Base-by-base conservation (phyloP, 768 basidiomycete species). In the Leccinum sublutescens region DNA sequence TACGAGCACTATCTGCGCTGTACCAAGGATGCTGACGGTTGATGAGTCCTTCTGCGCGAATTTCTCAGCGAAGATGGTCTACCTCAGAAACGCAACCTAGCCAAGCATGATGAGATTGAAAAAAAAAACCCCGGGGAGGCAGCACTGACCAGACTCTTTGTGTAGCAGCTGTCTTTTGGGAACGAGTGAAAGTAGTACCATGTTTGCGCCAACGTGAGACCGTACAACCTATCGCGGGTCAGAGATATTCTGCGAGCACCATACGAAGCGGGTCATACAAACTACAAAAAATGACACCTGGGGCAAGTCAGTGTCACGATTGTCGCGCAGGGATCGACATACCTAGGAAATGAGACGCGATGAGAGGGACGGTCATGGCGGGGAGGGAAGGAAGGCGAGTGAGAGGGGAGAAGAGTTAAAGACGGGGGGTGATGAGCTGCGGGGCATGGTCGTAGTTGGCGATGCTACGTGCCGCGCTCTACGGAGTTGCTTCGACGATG, bases 141-240 rank as follows among this genome's bases (percentile, higher is more conserved):
- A n/a, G 17, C 1, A 61, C 74, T 25, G 51, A 75, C 74, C 47
- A 75, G 54, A n/a, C 68, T 40, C 64, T 75, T 75, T 60, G 68
- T 75, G 31, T 64, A 62, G 50, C 27, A 60, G 27, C 64, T 68
- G 55, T 75, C 74, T 29, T 67, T 66, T 23, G 65, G 64, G 58
- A 68, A 75, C 36, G 70, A 62, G 27, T 66, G 67, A 36, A 71
- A 75, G 56, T 75, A 75, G 29, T 66, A 67, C 68, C 69, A 72
- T 49, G 72, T 74, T 52, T 76, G 75, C 1, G 69, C 67, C 52
- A 75, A 54, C 8, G 75, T 75, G 57, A 76, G 60, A 47, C 74
- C 74, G 50, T 75, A 75, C 64, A 75, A 59, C 66, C 74, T 75
- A 21, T 59, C 23, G 5, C 12, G 6, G 29, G 54, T 69, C 43